A percentile compares a stretch with the other conserved stretches of the same genome.
Conservation (phyloP, 768 basidiomycete species). For the Lactifluus echinatus region DNA sequence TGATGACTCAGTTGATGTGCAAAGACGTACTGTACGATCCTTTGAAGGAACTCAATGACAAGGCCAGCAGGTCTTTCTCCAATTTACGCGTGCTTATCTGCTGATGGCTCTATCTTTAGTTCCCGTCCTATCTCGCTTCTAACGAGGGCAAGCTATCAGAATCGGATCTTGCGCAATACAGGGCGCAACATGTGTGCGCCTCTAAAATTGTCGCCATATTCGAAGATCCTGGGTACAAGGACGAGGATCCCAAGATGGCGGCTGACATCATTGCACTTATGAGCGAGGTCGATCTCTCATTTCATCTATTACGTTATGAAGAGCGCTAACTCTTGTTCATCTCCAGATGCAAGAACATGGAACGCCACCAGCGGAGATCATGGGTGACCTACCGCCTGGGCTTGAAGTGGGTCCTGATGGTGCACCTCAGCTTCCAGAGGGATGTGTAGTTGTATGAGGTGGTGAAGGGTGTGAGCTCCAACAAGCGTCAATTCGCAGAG, state of each 20-base stretch:
- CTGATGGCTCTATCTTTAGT: conserved; percentile 34
- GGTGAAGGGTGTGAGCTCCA: neutral
- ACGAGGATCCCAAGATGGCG: conserved; percentile 40
- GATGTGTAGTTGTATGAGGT: conserved; percentile 26
- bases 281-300: conserved; percentile 50
- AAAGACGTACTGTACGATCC: conserved; percentile 84
- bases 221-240: conserved; percentile 49
- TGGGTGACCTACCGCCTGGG: conserved; percentile 78
- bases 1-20: conserved; percentile 77
- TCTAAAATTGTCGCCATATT: conserved; percentile 55
- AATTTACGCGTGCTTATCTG: neutral
- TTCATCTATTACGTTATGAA: too few relatives aligned
- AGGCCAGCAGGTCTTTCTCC: conserved; percentile 35
- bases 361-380: conserved; percentile 70
- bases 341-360: conserved; percentile 72
- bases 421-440: conserved; percentile 38
- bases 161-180: conserved; percentile 56
- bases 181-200: conserved; percentile 50
- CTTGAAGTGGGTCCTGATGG: conserved; percentile 48
- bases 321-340: neutral
- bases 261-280: conserved; percentile 57
- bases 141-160: conserved; percentile 44
- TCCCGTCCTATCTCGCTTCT: conserved; percentile 63
- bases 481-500: neutral
- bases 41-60: conserved; percentile 66